Percentiles rank a stretch among this genome's conserved stretches.
phyloP scores from a whole-genome alignment of 2,329 filamentous ascomycete species.

The Colletotrichum navitas region DNA sequence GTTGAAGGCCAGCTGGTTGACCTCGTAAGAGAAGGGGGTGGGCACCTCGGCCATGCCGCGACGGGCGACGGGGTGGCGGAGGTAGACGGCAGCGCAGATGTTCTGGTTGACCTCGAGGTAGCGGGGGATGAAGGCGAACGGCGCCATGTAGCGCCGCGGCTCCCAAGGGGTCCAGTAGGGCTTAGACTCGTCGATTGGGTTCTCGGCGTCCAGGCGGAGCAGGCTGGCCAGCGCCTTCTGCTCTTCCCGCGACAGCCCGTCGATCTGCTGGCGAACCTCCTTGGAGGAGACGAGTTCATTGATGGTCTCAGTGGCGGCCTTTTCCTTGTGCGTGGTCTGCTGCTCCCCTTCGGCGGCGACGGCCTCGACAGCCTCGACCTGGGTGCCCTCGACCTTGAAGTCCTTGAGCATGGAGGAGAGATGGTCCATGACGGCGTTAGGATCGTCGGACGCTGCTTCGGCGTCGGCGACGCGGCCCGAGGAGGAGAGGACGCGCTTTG shows the following conservation, averaged over 20 bases:
- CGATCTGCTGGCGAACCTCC: slow-evolving; percentile 42
- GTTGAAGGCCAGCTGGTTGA: slow-evolving; percentile 87
- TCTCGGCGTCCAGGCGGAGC: slow-evolving; percentile 75
- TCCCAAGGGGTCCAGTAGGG: slow-evolving; percentile 94
- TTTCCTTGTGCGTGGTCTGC: slow-evolving; percentile 23
- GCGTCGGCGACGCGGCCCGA: slow-evolving; percentile 53
- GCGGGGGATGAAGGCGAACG: slow-evolving; percentile 93
- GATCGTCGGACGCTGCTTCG: slow-evolving; percentile 50
- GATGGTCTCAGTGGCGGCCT: slow-evolving; percentile 18
- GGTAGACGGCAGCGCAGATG: slow-evolving; percentile 93
- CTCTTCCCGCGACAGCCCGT: slow-evolving; percentile 61
- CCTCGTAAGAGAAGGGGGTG: slow-evolving; percentile 78
- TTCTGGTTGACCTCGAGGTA: slow-evolving; percentile 99
- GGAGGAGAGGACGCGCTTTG: slow-evolving; percentile 73
- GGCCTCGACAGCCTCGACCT: slow-evolving; percentile 50
- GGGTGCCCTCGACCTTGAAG: slow-evolving; percentile 55
- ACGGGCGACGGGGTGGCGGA: slow-evolving; percentile 92
- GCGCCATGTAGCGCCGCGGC: slow-evolving; percentile 86
- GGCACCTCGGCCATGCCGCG: slow-evolving; percentile 86
- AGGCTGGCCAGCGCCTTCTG: slow-evolving; percentile 66
- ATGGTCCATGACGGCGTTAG: slow-evolving; percentile 64
- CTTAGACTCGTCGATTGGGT: slow-evolving; percentile 81
- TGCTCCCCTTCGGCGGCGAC: slow-evolving; percentile 43
- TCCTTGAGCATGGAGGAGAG: slow-evolving; percentile 64
- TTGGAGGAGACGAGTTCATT: slow-evolving; percentile 24